Evolutionary conservation across 163 green algal genomes (phyloP), one percentile per base, ranked within the genome.

Genomic region (Chlorella variabilis): DNA sequence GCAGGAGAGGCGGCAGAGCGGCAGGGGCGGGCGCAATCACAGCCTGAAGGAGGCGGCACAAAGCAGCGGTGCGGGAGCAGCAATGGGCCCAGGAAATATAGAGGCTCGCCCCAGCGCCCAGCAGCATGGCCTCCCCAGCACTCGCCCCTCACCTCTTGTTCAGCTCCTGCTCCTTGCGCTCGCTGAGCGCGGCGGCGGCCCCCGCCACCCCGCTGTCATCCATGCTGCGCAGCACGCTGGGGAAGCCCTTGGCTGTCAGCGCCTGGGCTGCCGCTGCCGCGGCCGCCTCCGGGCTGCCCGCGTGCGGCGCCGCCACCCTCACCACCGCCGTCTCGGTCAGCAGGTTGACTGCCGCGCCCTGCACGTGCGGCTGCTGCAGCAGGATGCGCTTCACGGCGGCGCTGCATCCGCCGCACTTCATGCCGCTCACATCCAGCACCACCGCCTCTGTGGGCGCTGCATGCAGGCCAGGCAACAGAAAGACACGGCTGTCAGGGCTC

Each of bases 341-440:
- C 77, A 94, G 71, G 82, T 94, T 94, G 62, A 94, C 91, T n/a
- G 83, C 66, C 0, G 90, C 91, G 9, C 25, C 63, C 6, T 76
- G 42, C n/a, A 94, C 84, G 34, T 71, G 80, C 5, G 84, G 75
- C 34, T 89, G 85, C 51, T 77, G 85, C 51, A 81, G 33, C 68
- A 94, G 84, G 3, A 91, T 91, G 21, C 87, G 84, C 78, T 91
- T 91, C 23, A 94, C 91, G 0, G 86, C 74, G 4, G 88, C 85
- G 69, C 83, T 89, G 86, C 91, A 94, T n/a, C 91, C 91, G 17
- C 90, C 91, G 61, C 91, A 94, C 68, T 90, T 92, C 91, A 94
- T 94, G 34, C 82, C 75, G 31, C 56, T 61, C 29, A 94, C 91
- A 25, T 93, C 88, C 51, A 94, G 83, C n/a, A 94, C 68, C 6